Evolutionary conservation across 31 red algal species (phyloP).

Genomic region (Asparagopsis taxiformis): DNA sequence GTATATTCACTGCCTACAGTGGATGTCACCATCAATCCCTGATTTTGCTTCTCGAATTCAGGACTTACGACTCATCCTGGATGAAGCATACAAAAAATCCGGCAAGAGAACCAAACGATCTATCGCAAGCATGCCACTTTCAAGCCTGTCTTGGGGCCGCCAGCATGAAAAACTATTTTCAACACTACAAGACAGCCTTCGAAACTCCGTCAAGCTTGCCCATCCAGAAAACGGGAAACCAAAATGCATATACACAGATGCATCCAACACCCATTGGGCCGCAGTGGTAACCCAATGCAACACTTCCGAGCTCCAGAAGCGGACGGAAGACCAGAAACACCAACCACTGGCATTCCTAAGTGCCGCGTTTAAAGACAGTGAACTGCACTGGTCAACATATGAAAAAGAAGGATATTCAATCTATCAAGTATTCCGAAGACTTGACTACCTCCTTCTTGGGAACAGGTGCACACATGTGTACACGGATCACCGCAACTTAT

Average conservation of each 20-base stretch:
- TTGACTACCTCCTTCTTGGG: background rate
- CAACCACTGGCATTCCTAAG: background rate
- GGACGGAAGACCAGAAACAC: background rate
- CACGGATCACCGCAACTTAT: background rate
- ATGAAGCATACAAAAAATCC: background rate
- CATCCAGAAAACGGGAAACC: background rate
- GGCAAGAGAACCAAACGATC: background rate
- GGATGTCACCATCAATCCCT: conserved; percentile 4
- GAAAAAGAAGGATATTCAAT: background rate
- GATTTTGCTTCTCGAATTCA: background rate
- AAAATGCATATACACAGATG: background rate
- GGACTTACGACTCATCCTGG: background rate
- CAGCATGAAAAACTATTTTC: background rate
- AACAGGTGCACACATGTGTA: background rate
- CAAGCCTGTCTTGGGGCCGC: background rate
- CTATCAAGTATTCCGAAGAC: background rate
- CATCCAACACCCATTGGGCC: background rate
- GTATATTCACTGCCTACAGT: conserved; percentile 14
- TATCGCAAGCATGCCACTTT: background rate
- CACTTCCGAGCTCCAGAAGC: background rate
- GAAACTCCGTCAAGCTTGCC: background rate
- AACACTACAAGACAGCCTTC: background rate
- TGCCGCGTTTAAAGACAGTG: background rate
- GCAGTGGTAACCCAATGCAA: background rate
- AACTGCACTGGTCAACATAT: background rate